Percentiles rank a stretch among this genome's conserved stretches.
Evolutionary conservation across 2,329 filamentous ascomycete genomes (phyloP).

Genomic region (Tolypocladium ophioglossoides): DNA sequence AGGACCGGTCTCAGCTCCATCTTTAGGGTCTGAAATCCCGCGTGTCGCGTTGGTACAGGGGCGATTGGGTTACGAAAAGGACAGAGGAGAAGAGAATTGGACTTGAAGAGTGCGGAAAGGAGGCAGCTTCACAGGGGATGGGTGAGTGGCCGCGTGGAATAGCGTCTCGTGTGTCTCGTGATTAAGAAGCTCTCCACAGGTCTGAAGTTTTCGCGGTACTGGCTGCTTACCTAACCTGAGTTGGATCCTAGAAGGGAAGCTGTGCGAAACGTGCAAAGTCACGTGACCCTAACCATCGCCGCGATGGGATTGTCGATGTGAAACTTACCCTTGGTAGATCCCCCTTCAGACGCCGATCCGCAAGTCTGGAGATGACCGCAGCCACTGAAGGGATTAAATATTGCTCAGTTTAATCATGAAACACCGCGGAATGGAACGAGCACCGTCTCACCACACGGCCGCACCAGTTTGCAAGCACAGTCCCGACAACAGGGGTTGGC

Average conservation of each 20-base stretch:
- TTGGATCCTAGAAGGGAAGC: not conserved
- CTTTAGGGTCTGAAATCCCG: not conserved
- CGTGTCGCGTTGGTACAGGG: not conserved
- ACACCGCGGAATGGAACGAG: not conserved
- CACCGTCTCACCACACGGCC: not conserved
- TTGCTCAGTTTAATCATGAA: not conserved
- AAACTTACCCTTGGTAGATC: not conserved
- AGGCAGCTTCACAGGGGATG: not conserved
- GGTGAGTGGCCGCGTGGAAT: not conserved
- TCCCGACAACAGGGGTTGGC: not conserved
- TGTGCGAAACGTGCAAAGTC: not conserved
- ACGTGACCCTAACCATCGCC: not conserved
- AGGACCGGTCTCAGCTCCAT: constrained; percentile 26
- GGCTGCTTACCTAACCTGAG: not conserved
- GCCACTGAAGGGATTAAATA: not conserved
- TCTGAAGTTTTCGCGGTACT: not conserved
- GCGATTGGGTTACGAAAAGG: not conserved
- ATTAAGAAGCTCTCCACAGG: not conserved
- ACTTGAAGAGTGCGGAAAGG: not conserved
- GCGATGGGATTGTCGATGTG: not conserved
- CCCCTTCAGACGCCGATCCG: not conserved
- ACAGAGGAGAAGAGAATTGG: not conserved
- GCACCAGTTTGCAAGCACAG: not conserved
- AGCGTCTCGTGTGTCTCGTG: not conserved
- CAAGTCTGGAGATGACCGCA: not conserved